Percentiles rank a stretch among this genome's conserved stretches.
phyloP scores from a whole-genome alignment of 306 rosid genomes.

The Hippophae tibetana region DNA sequence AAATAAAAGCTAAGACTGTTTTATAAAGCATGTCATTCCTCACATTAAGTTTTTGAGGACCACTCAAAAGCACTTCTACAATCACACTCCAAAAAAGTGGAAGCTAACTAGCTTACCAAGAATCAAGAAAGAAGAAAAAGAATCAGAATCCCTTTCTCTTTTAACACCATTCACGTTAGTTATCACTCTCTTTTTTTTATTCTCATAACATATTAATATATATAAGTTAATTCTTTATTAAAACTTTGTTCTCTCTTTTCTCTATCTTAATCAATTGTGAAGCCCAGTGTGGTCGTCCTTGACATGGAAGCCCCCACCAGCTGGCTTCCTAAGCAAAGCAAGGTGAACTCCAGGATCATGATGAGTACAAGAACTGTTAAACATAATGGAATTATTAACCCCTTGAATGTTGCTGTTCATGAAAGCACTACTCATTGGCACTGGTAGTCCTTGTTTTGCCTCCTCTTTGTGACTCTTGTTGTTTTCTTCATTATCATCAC shows the following conservation, averaged over 20 bases:
- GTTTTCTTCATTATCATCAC: conserved; percentile 17
- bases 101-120: too few relatives aligned
- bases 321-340: conserved; percentile 38
- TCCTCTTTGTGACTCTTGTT: conserved; percentile 22
- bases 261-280: background rate
- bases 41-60: too few relatives aligned
- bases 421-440: conserved; percentile 24
- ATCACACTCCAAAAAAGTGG: too few relatives aligned
- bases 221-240: too few relatives aligned
- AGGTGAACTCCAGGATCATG: conserved; percentile 66
- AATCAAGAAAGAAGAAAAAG: too few relatives aligned
- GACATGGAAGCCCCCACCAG: conserved; percentile 9
- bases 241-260: background rate
- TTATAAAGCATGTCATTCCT: too few relatives aligned
- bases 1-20: too few relatives aligned
- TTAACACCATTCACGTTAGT: too few relatives aligned
- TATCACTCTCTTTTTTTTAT: too few relatives aligned
- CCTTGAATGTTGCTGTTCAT: conserved; percentile 71
- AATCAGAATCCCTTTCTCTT: too few relatives aligned
- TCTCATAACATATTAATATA: too few relatives aligned
- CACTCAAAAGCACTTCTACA: too few relatives aligned
- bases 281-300: background rate
- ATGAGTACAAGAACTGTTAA: conserved; percentile 26
- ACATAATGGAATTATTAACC: conserved; percentile 56
- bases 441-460: conserved; percentile 27